A percentile compares a stretch with the other conserved stretches of the same genome.
phyloP scores from a whole-genome alignment of 1,139 yeast genomes.

The Geotrichum restrictum region DNA sequence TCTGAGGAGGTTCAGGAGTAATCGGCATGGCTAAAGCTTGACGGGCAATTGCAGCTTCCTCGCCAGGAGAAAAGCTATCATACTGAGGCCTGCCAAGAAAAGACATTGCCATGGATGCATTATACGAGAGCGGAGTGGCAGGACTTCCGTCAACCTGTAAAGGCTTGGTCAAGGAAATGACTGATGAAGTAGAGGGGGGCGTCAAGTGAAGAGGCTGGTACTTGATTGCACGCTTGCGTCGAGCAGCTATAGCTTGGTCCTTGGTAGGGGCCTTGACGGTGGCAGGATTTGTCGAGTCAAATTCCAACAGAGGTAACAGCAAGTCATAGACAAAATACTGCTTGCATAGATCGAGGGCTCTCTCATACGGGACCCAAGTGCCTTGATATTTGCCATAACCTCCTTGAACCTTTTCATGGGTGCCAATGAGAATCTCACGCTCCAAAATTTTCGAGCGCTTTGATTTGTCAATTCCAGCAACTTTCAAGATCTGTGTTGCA shows the following conservation, averaged over 20 bases:
- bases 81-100: constrained; percentile 8
- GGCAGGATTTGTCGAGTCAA: constrained; percentile 53
- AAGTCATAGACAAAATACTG: constrained; percentile 62
- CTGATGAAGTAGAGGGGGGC: constrained; percentile 18
- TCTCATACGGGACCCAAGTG: constrained; percentile 71
- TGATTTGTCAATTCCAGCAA: constrained; percentile 83
- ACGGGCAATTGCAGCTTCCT: background rate
- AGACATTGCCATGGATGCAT: constrained; percentile 14
- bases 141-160: constrained; percentile 14
- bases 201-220: constrained; percentile 22
- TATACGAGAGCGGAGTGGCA: constrained; percentile 15
- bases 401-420: constrained; percentile 90
- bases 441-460: constrained; percentile 80
- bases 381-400: constrained; percentile 96
- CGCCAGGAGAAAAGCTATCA: constrained; percentile 9
- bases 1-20: constrained; percentile 9
- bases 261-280: constrained; percentile 59
- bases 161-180: constrained; percentile 11
- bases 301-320: constrained; percentile 59
- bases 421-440: constrained; percentile 75
- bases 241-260: constrained; percentile 44
- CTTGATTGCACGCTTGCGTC: constrained; percentile 33
- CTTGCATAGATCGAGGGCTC: constrained; percentile 59
- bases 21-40: constrained; percentile 13
- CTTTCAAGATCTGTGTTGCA: constrained; percentile 84